Base-by-base conservation (phyloP, 345 rosid species). In the Euphorbia pulcherrima region DNA sequence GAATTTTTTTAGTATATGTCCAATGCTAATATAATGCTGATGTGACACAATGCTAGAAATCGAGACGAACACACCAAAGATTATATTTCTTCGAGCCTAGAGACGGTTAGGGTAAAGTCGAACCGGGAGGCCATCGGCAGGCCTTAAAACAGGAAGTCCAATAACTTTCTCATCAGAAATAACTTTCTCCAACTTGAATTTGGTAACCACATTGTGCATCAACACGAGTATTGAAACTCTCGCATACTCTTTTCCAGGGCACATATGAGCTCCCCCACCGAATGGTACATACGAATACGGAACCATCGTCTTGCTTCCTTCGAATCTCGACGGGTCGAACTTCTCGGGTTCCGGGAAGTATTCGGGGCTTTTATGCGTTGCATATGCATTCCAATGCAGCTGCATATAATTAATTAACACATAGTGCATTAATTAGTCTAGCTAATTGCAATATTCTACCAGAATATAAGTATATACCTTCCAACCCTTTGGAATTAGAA, bases 181-280 rank as follows among this genome's bases (percentile, higher is more conserved):
- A 52, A 68, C 72, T 24, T 57, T 58, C n/a, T 68, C 57, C 20
- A 68, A 13, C 57, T 13, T 68, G 62, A 68, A 68, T 11, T 58
- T 68, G 0, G 56, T 68, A n/a, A 68, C 64, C 46, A 68, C 72
- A 30, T 68, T 18, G 24, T 68, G 72, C 64, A 59, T 53, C 56
- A 68, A 46, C 1, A 60, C 64, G 6, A 68, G 72, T n/a, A 68
- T 58, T 27, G 72, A 54, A 68, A 68, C 46, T 28, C 72, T 8
- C 3, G 72, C 72, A 23, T 68, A 68, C 12, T 68, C 72, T 58
- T 68, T 68, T 5, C 72, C 72, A 5, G 72, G 72, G 29, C 72
- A 68, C 72, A 68, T 68, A 59, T 68, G 72, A 21, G 57, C 64
- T 30, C 72, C 72, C 46, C 72, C 72, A 27, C 72, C 72, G 6